phyloP scores from a whole-genome alignment of 2,329 filamentous ascomycete species.

The Eutypa lata region DNA sequence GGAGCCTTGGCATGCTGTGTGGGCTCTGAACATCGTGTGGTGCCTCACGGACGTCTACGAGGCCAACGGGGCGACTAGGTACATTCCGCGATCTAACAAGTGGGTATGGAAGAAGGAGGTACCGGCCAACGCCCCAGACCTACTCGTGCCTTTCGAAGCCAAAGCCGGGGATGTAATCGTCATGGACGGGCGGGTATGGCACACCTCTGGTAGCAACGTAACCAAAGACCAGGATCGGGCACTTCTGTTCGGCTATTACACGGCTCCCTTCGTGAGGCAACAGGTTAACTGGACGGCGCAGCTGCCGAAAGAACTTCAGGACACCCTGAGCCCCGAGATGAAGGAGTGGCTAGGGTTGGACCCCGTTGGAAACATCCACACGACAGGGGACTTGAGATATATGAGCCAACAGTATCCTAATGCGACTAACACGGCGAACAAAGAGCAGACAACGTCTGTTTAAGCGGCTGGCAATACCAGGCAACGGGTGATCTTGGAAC shows the following conservation, averaged over 20 bases:
- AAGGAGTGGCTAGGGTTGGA: constrained; percentile 25
- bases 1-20: constrained; percentile 27
- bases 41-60: constrained; percentile 26
- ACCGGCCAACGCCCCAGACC: constrained; percentile 20
- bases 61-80: constrained; percentile 26
- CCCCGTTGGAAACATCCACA: constrained; percentile 10
- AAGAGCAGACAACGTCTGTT: not conserved
- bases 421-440: not conserved
- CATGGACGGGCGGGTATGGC: constrained; percentile 32
- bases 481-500: too few species aligned
- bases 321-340: constrained; percentile 19
- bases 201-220: constrained; percentile 29
- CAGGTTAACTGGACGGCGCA: constrained; percentile 31
- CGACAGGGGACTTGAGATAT: constrained; percentile 11
- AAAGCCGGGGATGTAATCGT: constrained; percentile 29
- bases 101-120: constrained; percentile 9
- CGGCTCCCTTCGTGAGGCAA: constrained; percentile 23
- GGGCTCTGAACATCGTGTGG: constrained; percentile 27
- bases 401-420: constrained; percentile 10
- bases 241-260: constrained; percentile 31
- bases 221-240: constrained; percentile 29
- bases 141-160: constrained; percentile 28
- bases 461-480: too few species aligned
- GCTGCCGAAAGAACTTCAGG: constrained; percentile 24
- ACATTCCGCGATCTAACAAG: constrained; percentile 16